Evolutionary conservation across 2,329 filamentous ascomycete genomes (phyloP).

Genomic region (Nemania abortiva): DNA sequence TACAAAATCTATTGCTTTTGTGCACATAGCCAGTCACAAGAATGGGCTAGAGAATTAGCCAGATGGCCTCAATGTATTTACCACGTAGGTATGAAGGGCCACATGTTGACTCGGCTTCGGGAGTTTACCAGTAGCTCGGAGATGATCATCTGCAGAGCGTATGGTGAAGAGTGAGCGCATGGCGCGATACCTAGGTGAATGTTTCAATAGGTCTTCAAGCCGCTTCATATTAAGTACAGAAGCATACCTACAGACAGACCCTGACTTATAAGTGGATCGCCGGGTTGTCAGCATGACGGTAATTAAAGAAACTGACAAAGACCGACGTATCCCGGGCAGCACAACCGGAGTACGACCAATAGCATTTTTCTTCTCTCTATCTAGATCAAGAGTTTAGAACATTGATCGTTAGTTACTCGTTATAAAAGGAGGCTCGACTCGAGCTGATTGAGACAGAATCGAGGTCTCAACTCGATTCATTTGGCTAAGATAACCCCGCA

Average conservation of each 20-base stretch:
- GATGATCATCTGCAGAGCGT: background rate
- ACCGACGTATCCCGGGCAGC: background rate
- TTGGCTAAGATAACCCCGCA: background rate
- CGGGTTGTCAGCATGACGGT: conserved; percentile 28
- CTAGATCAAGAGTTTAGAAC: background rate
- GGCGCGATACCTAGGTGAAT: conserved; percentile 1
- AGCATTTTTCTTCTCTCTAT: background rate
- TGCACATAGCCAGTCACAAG: background rate
- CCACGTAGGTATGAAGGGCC: background rate
- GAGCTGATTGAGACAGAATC: too few relatives aligned
- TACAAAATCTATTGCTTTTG: background rate
- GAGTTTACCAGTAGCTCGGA: background rate
- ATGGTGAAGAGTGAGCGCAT: background rate
- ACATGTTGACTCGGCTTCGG: background rate
- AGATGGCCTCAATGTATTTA: background rate
- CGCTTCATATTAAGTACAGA: conserved; percentile 12
- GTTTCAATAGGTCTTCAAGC: conserved; percentile 9
- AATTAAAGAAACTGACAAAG: conserved; percentile 25
- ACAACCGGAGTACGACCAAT: background rate
- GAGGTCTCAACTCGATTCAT: background rate
- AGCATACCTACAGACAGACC: too few relatives aligned
- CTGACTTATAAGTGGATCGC: conserved; percentile 8
- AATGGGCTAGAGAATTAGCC: background rate
- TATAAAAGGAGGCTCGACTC: too few relatives aligned
- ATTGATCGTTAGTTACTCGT: too few relatives aligned